Evolutionary conservation across 352 stramenopile genomes (phyloP), one percentile per base, ranked within the genome.

Genomic region (Pythium rhizo-oryzae): DNA sequence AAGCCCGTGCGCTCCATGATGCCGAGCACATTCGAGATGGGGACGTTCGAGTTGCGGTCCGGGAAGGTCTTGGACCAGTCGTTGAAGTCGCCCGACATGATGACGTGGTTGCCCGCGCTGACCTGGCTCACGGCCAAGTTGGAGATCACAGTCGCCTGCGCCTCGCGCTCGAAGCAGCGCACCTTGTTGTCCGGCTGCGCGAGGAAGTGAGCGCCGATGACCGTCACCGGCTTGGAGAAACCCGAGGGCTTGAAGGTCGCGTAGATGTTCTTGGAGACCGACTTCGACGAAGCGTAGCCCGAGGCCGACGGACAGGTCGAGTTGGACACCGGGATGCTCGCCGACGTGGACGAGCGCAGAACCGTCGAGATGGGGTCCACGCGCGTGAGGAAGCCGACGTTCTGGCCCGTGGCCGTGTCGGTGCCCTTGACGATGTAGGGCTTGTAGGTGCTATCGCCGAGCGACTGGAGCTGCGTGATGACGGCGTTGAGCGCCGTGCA

Each of bases 261-360:
- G 74, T 85, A 87, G 55, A 91, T 85, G 71, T 92, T 76, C 74
- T 92, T 92, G 62, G 80, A 80, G 37, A 90, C 80, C 8, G 69
- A 75, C 69, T 87, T 89, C 6, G 77, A 74, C 43, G 59, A 71
- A 12, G 79, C 76, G 59, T 77, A 77, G 23, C 71, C 77, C 28
- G 71, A 76, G 24, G 68, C 70, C 5, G 67, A 75, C 8, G 80
- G 79, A 47, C 84, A 92, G 43, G 67, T 84, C 24, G 81, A 90
- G 39, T 80, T 79, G 25, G 70, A 76, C 24, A 91, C 75, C 7
- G 84, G 81, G 35, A 85, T 77, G 24, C 59, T 68, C 1, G 69
- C 75, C 12, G 69, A 58, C 8, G 55, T 54, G 18, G 67, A 72
- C 37, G 78, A 74, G 54, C 84, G 82, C 55, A 82, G 70, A 5